Evolutionary conservation across 2,329 filamentous ascomycete genomes (phyloP), one percentile per base, ranked within the genome.

Genomic region (Penicillium occitanis): DNA sequence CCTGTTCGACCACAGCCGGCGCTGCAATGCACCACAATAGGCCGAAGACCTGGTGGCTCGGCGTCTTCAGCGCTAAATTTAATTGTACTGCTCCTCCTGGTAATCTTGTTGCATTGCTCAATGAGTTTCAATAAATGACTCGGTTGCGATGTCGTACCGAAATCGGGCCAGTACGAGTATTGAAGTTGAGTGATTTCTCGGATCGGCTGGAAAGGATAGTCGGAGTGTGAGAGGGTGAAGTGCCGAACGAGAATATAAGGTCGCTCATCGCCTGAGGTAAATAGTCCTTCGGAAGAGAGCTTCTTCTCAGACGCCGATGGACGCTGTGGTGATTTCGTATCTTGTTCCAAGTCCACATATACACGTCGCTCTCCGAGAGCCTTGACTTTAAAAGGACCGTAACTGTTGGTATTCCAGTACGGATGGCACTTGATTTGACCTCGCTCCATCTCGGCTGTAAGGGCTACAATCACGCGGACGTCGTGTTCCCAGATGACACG

Each of bases 401-500:
- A 97, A 50, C 91, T 88, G 68, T 87, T 88, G 14, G 86, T 86
- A 51, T 88, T 87, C 95, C 95, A 99, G 78, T 97, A 99, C 8
- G 92, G 88, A 76, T 99, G 93, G 69, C 94, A 97, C 77, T 98
- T 99, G 53, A 96, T 83, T 75, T 97, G 93, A 0, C 94, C 93
- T 28, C 93, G 92, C 80, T 99, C 95, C 30, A 91, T 87, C 77
- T 98, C 94, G 1, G 95, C 94, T 5, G 95, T 99, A 70, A 99
- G 85, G 90, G 97, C 98, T 69, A 98, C 93, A 68, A 99, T 90
- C 30, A 98, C 91, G 61, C 94, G 90, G 3, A 96, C 90, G 74
- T 98, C 93, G 77, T 98, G 91, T 75, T 98, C 93, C 95, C 95
- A 99, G 35, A 98, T 85, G 11, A 97, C 90, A 67, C 92, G 94